Conservation (phyloP, 192 early-diverging fungal genomes). For the Coemansia sp. region DNA sequence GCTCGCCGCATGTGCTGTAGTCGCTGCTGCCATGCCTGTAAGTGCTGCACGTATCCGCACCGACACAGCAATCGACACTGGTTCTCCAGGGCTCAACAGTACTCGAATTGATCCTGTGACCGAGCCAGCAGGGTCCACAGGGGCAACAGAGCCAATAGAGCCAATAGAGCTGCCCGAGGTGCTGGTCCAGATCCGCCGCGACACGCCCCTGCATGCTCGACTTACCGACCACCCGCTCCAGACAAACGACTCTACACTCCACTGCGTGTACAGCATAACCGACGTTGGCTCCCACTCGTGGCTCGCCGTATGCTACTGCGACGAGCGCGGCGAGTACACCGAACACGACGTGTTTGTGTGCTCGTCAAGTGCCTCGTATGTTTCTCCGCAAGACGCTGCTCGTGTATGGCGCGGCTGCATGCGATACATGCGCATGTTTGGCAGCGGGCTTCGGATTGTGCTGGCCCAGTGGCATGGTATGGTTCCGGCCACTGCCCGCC, state of each 20-base stretch:
- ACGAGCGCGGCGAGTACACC: conserved; percentile 52
- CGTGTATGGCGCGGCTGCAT: conserved; percentile 44
- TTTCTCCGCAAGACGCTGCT: background rate
- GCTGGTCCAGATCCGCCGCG: conserved; percentile 19
- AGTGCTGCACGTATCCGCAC: conserved; percentile 14
- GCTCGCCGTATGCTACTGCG: conserved; percentile 51
- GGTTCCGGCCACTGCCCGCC: conserved; percentile 18
- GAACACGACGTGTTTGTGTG: conserved; percentile 36
- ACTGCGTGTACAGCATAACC: conserved; percentile 38
- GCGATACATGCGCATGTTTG: conserved; percentile 35
- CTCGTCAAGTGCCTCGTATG: background rate
- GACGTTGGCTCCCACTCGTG: conserved; percentile 3
- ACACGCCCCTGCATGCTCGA: background rate
- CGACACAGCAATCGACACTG: conserved; percentile 8
- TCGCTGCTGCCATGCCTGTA: conserved; percentile 27
- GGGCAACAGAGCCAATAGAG: background rate
- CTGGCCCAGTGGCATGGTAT: conserved; percentile 47
- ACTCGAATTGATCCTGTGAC: too few species aligned
- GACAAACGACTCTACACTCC: conserved; percentile 27
- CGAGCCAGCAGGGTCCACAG: too few species aligned
- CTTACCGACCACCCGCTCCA: conserved; percentile 39
- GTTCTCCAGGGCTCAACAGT: too few species aligned
- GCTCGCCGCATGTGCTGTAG: conserved; percentile 18
- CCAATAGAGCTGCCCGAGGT: conserved; percentile 27
- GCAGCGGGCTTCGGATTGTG: conserved; percentile 35